Evolutionary conservation across 352 stramenopile species (phyloP), one percentile per base, ranked within the genome.

Genomic region (Albugo candida): DNA sequence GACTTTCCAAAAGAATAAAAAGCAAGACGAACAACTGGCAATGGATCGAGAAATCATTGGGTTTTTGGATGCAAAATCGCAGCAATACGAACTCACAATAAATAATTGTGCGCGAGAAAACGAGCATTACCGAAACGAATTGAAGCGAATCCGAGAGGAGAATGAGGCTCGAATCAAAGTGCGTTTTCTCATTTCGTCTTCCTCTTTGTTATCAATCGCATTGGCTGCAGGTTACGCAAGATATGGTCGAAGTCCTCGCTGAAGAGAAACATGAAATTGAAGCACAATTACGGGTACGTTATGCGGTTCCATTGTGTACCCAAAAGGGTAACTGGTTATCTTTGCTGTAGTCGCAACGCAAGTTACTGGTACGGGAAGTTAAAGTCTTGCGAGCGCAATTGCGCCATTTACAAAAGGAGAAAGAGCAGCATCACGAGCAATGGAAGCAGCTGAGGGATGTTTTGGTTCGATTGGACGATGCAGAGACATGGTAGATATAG

Each of bases 1-100:
- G 4, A 69, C 55, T 43, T 82, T 81, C 60, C 72, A 78, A 20
- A 56, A 43, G 2, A 62, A 55, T 11, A 41, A 55, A 0, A 77
- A 83, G 46, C 79, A 81, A 42, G 70, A 86, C 20, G 73, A 80
- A 36, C 73, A 86, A 40, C 64, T 63, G 5, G 48, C 49, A 14
- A 53, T 86, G 47, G 76, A 89, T 36, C 76, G 71, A 17, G 76
- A 89, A 48, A 85, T 89, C 48, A 86, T 89, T 27, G 76, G 73
- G 0, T 89, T 86, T 24, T 47, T 89, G 13, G 76, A 89, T 51
- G 67, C 69, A 0, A 83, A 75, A 47, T 80, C 66, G 13, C 73
- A 86, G 43, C 73, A 89, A 31, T 81, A 81, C 40, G 76, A 89
- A 49, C 48, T 67, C 8, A 61, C 59, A 11, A 50, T 83, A 45